Conservation (phyloP, 805 yeast species). For the Starmerella geochares region DNA sequence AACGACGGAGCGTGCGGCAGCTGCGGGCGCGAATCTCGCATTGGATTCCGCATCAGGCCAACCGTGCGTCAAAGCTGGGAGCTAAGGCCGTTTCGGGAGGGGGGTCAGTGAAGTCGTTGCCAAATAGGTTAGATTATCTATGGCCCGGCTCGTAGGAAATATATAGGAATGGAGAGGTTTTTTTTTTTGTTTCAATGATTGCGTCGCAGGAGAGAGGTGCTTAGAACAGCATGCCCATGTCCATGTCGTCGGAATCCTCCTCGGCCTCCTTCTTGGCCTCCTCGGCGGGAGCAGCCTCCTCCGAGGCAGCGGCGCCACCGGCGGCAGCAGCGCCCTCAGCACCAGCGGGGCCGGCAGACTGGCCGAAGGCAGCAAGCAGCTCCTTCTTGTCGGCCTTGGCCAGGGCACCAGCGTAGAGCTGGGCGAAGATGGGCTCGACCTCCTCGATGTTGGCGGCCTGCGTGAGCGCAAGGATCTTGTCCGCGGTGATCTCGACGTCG, state of each 20-base stretch:
- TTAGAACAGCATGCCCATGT: constrained; percentile 91
- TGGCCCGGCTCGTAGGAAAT: constrained; percentile 11
- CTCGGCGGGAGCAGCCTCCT: constrained; percentile 46
- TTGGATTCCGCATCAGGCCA: neutral
- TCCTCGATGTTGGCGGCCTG: constrained; percentile 67
- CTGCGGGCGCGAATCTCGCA: too few species aligned
- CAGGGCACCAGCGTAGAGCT: constrained; percentile 79
- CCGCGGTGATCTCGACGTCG: constrained; percentile 84
- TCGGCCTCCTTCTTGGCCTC: constrained; percentile 48
- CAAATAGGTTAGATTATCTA: constrained; percentile 11
- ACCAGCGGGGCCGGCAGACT: constrained; percentile 55
- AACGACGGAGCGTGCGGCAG: too few species aligned
- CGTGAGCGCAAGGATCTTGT: constrained; percentile 68
- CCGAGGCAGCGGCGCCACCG: constrained; percentile 44
- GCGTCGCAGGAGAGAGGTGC: neutral
- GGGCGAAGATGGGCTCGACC: constrained; percentile 60
- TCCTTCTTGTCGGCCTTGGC: constrained; percentile 76
- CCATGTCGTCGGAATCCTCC: constrained; percentile 47
- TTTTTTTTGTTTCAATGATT: neutral
- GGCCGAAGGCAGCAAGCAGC: constrained; percentile 55
- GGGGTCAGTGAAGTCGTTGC: neutral
- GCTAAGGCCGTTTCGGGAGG: neutral
- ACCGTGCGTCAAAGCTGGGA: neutral
- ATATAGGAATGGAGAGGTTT: constrained; percentile 5
- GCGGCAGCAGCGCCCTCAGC: constrained; percentile 56